Evolutionary conservation across 2,329 filamentous ascomycete genomes (phyloP), one percentile per base, ranked within the genome.

Genomic region (Cladophialophora yegresii): DNA sequence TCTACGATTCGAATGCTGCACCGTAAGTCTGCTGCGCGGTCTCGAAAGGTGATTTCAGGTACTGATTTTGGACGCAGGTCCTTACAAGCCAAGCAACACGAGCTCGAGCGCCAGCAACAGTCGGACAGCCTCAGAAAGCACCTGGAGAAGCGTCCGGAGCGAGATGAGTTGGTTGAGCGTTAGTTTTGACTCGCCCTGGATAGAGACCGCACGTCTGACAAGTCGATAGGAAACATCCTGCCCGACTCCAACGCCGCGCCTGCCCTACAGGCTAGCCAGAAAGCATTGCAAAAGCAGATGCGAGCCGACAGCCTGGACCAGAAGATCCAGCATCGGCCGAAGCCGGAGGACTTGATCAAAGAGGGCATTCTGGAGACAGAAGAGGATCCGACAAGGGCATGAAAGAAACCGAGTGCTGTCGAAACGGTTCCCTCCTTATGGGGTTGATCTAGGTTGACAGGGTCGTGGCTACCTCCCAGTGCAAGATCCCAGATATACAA

Each of bases 231-330:
- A 71, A 96, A 96, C 78, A 96, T 97, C 75, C 87, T 97, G 28
- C 90, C 91, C 28, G 86, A 87, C 62, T 89, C 89, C 33, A 89
- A 78, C 58, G 91, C 89, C 20, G 92, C 92, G 0, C 92, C 93
- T 0, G 85, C 89, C 2, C 81, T 97, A 60, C 87, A 89, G 74
- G 91, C 89, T 62, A 87, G 92, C 67, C 92, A 95, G 77, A 89
- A 85, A 73, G 91, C 96, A 80, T 87, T 97, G 49, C 87, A 92
- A 77, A 92, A 88, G 75, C 89, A 92, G 77, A 96, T 97, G 92
- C 86, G 89, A 13, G 89, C 87, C 65, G 91, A 96, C 76, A 89
- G 84, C 61, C 83, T 97, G 67, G 95, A 96, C 77, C 92, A 96
- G 73, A 93, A 93, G 77, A 87, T 97, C 67, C 85, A 89, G 73